A percentile compares a stretch with the other conserved stretches of the same genome.
phyloP scores from a whole-genome alignment of 2,329 filamentous ascomycete species.

The Tolypocladium endophyticum region DNA sequence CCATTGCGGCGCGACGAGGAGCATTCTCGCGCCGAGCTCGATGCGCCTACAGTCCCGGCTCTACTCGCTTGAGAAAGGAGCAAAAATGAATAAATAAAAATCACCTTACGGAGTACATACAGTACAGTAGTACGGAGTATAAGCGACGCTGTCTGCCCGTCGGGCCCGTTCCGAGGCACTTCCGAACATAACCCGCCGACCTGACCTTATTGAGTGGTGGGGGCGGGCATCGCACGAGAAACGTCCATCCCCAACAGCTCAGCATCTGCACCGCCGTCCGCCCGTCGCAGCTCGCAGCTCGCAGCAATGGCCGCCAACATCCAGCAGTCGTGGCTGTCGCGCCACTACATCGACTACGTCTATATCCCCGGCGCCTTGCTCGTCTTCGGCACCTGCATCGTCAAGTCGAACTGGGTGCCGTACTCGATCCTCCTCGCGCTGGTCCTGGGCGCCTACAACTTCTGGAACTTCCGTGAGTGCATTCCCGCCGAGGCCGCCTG shows the following conservation, averaged over 20 bases:
- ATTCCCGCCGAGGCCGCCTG: background rate
- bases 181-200: background rate
- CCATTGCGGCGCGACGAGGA: background rate
- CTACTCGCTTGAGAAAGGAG: no score
- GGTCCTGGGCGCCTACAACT: conserved; percentile 59
- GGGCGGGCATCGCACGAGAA: background rate
- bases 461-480: conserved; percentile 58
- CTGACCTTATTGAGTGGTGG: background rate
- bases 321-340: conserved; percentile 30
- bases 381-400: conserved; percentile 62
- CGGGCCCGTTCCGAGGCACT: background rate
- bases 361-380: conserved; percentile 76
- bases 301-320: conserved; percentile 13
- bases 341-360: conserved; percentile 64
- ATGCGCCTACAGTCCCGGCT: background rate
- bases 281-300: background rate
- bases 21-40: background rate
- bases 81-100: no score
- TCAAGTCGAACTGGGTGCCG: conserved; percentile 68
- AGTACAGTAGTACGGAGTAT: no score
- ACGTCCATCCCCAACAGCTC: background rate
- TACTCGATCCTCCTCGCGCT: conserved; percentile 60
- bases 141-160: no score
- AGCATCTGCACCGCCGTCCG: background rate
- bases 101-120: no score